Percentiles rank a stretch among this genome's conserved stretches.
phyloP scores from a whole-genome alignment of 139 green algal species.

The Pleodorina starrii region DNA sequence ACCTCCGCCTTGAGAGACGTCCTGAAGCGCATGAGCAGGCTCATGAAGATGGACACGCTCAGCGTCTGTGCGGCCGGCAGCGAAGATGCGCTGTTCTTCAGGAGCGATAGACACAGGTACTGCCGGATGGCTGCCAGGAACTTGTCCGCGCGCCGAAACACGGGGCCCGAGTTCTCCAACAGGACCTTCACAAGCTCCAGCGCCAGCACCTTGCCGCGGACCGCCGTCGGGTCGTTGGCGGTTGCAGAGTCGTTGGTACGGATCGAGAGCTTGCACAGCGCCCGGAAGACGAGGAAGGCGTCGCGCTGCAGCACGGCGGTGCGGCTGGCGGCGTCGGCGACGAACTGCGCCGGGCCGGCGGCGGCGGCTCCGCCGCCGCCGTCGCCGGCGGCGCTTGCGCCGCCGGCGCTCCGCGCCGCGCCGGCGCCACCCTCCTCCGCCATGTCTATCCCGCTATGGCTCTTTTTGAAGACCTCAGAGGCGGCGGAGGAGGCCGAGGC shows the following conservation, averaged over 20 bases:
- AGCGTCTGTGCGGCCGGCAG: constrained; percentile 78
- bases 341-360: neutral
- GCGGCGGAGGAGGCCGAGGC: neutral
- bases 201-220: constrained; percentile 86
- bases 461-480: neutral
- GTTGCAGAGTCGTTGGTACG: constrained; percentile 73
- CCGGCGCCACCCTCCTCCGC: neutral
- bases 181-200: constrained; percentile 97
- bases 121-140: constrained; percentile 93
- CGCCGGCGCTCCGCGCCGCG: neutral
- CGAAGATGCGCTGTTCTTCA: constrained; percentile 91
- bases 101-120: constrained; percentile 95
- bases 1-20: constrained; percentile 89
- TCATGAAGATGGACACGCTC: constrained; percentile 94
- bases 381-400: neutral
- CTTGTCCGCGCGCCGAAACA: constrained; percentile 86
- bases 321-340: constrained; percentile 29
- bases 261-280: constrained; percentile 98
- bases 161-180: constrained; percentile 93
- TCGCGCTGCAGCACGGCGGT: constrained; percentile 84
- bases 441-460: constrained; percentile 38
- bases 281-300: constrained; percentile 97
- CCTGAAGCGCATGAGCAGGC: constrained; percentile 88
- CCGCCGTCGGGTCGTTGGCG: constrained; percentile 77
- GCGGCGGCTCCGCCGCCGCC: neutral